Conservation (phyloP, 805 yeast species). For the Nakazawaea anatomiae region DNA sequence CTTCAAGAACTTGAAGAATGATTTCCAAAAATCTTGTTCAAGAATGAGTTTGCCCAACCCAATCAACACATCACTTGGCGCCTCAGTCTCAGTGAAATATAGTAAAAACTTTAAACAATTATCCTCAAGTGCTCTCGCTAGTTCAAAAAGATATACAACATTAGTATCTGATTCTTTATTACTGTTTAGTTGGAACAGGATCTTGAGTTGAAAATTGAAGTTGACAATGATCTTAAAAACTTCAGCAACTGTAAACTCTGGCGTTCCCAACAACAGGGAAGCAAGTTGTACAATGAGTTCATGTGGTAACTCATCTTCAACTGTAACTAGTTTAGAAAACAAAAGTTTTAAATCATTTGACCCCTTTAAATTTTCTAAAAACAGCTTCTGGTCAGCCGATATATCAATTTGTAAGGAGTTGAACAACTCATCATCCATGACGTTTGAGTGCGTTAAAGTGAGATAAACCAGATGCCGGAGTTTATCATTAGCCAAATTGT, state of each 20-base stretch:
- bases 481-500: background rate
- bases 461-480: slow-evolving; percentile 1
- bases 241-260: background rate
- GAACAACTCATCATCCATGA: slow-evolving; percentile 5
- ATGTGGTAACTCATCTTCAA: background rate
- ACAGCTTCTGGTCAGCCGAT: background rate
- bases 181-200: background rate
- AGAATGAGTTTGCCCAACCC: background rate
- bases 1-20: background rate
- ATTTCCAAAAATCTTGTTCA: background rate
- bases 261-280: background rate
- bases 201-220: slow-evolving; percentile 1
- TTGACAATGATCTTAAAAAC: slow-evolving; percentile 3
- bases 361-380: background rate
- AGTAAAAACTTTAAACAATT: slow-evolving; percentile 1
- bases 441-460: background rate
- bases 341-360: background rate
- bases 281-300: background rate
- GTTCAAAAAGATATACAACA: slow-evolving; percentile 1
- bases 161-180: background rate
- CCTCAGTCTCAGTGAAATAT: background rate
- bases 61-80: background rate
- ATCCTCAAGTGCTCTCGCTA: slow-evolving; percentile 7
- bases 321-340: slow-evolving; percentile 1
- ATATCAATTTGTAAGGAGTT: background rate